Base-by-base conservation (phyloP, 345 rosid genomes). In the Nasturtium officinale region DNA sequence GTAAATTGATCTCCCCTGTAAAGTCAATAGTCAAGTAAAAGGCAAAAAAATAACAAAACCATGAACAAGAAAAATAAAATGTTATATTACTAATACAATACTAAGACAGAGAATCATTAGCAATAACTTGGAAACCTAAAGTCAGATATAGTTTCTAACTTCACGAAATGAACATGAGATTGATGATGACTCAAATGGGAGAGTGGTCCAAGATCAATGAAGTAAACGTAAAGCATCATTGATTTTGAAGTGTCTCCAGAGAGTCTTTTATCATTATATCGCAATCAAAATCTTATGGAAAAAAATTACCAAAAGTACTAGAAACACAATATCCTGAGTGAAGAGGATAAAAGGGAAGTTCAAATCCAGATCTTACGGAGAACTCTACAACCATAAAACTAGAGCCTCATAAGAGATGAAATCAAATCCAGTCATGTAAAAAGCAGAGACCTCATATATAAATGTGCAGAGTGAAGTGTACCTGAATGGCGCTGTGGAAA, bases 401-500 rank as follows among this genome's bases (percentile, higher is more conserved):
- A n/a, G n/a, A n/a, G n/a, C n/a, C n/a, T n/a, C n/a, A n/a, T n/a
- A n/a, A n/a, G n/a, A n/a, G n/a, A n/a, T n/a, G n/a, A n/a, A n/a
- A 60, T 11, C 38, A 62, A 38, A 45, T 59, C 23, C 43, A 71
- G 29, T 38, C 17, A 50, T 20, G 40, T 20, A 58, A 6, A n/a
- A 2, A 52, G 32, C 25, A 71, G 26, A 25, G 17, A 25, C 26
- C 12, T 58, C 15, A 47, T 21, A 25, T 26, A 26, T 26, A 26
- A 3, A 26, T 3, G 28, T 26, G 28, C 28, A 3, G 4, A 63
- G 33, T 75, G 55, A 10, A 40, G 67, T 15, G 2, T 13, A 90
- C 99, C 97, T 96, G 94, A 67, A 96, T 87, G 20, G 99, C 99
- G 81, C 96, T 90, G 83, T 92, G 99, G 81, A 96, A 75, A 0